Conservation (phyloP, 169 alveolate genomes). For the Eimeria praecox region DNA sequence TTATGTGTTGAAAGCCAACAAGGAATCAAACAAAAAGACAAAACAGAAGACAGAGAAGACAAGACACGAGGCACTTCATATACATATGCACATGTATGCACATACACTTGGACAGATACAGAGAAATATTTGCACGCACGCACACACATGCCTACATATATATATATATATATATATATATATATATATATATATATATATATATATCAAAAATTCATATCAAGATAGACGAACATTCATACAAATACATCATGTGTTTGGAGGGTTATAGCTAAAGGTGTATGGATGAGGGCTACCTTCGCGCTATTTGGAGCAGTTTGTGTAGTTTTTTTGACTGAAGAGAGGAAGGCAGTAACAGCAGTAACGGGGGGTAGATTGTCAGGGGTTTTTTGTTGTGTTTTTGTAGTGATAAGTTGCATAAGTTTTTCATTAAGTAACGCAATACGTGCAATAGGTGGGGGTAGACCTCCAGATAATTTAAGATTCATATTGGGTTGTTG, state of each 20-base stretch:
- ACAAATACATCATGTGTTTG: too few relatives aligned
- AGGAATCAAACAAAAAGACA: too few relatives aligned
- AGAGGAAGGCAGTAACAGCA: conserved; percentile 9
- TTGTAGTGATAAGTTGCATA: conserved; percentile 68
- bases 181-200: too few relatives aligned
- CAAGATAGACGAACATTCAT: neutral
- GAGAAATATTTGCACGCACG: too few relatives aligned
- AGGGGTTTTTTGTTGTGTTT: conserved; percentile 57
- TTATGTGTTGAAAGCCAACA: too few relatives aligned
- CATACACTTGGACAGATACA: too few relatives aligned
- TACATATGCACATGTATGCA: too few relatives aligned
- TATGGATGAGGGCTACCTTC: too few relatives aligned
- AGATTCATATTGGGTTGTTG: neutral
- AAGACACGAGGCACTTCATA: too few relatives aligned
- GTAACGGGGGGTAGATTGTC: neutral
- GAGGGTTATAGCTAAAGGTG: too few relatives aligned
- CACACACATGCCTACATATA: too few relatives aligned
- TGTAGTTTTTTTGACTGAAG: conserved; percentile 9
- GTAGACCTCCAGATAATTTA: conserved; percentile 1
- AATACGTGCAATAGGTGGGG: conserved; percentile 25
- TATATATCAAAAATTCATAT: neutral
- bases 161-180: neutral
- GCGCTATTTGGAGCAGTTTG: neutral
- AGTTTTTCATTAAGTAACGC: conserved; percentile 62
- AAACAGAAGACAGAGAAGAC: too few relatives aligned